Evolutionary conservation across 345 rosid genomes (phyloP).

Genomic region (Citrus unshiu): DNA sequence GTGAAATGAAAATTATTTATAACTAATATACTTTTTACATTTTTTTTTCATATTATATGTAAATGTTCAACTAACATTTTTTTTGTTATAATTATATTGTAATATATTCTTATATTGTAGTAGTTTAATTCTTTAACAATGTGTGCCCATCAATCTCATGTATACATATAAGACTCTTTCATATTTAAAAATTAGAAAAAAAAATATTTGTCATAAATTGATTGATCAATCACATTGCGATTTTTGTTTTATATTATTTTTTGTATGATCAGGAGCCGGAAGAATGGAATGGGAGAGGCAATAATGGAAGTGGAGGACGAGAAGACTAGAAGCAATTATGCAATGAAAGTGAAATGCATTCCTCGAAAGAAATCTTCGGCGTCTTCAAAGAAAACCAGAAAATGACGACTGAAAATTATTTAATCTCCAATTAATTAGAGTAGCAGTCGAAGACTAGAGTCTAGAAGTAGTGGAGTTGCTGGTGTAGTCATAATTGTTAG

Average conservation of each 20-base stretch:
- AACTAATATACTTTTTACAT: background rate
- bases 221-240: background rate
- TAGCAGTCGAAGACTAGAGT: background rate
- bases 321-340: conserved; percentile 21
- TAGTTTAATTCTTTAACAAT: background rate
- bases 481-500: background rate
- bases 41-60: background rate
- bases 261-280: conserved; percentile 29
- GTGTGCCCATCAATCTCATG: background rate
- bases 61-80: too few relatives aligned
- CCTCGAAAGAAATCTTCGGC: conserved; percentile 52
- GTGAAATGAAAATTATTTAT: too few relatives aligned
- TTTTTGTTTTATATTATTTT: too few relatives aligned
- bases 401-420: conserved; percentile 10
- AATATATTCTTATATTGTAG: too few relatives aligned
- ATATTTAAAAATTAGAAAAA: too few relatives aligned
- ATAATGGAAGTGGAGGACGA: conserved; percentile 21
- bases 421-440: background rate
- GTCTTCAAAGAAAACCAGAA: conserved; percentile 43
- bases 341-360: conserved; percentile 55
- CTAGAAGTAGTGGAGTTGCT: background rate
- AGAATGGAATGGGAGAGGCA: conserved; percentile 17
- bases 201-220: background rate
- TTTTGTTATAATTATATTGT: too few relatives aligned
- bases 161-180: too few relatives aligned